Percentiles rank a stretch among this genome's conserved stretches.
Conservation (phyloP, 495 filamentous ascomycete genomes). For the Aspergillus conjunctus region DNA sequence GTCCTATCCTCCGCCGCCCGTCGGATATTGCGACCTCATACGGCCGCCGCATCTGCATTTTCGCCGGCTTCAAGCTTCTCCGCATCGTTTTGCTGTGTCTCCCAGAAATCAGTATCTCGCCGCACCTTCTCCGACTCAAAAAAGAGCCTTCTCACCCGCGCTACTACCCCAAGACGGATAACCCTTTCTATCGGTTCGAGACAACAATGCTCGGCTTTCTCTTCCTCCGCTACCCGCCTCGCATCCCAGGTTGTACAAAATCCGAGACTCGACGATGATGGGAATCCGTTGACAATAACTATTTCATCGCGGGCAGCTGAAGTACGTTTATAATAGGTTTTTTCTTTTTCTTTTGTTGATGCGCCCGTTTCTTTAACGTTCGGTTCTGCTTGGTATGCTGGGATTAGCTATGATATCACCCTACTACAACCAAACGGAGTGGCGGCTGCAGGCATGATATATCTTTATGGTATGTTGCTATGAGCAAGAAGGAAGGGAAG, state of each 20-base stretch:
- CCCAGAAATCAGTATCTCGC: conserved; percentile 1
- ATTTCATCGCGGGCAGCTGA: conserved; percentile 81
- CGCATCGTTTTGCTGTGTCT: conserved; percentile 33
- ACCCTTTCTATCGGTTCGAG: conserved; percentile 1
- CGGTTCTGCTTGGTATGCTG: not conserved
- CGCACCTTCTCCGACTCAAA: not conserved
- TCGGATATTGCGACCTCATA: conserved; percentile 27
- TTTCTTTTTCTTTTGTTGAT: conserved; percentile 3
- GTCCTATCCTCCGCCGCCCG: conserved; percentile 29
- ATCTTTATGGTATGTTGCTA: not conserved
- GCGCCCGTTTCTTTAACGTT: not conserved
- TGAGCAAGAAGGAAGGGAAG: not conserved
- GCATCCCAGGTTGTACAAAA: conserved; percentile 41
- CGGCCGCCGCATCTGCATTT: conserved; percentile 19
- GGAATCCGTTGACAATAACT: conserved; percentile 75
- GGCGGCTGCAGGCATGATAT: too few species aligned
- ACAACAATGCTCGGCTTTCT: conserved; percentile 34
- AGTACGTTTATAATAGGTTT: conserved; percentile 53
- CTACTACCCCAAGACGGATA: not conserved
- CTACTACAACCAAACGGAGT: not conserved
- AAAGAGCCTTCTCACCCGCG: not conserved
- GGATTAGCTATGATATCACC: conserved; percentile 11
- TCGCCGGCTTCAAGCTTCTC: conserved; percentile 38
- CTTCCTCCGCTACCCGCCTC: conserved; percentile 34
- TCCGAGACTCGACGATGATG: conserved; percentile 63